These are phyloP conservation scores for Venturiaceae sp. DNA, from an alignment of 2,329 filamentous ascomycete genomes.

Conservation along the genomic window DNA sequence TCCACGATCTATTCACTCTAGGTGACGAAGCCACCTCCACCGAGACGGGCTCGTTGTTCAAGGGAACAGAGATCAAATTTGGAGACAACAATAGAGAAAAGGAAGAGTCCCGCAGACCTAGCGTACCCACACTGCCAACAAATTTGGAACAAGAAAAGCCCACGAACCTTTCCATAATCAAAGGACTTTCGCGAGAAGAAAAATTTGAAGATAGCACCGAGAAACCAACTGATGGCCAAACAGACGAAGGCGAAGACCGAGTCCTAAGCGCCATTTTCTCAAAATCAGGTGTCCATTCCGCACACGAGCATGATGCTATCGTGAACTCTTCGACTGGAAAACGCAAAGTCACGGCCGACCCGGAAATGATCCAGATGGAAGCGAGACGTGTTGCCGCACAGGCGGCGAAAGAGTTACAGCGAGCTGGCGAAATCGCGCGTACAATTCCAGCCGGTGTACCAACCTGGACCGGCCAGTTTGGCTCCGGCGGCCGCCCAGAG, in stretches of 20 bases:
- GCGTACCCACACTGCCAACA: slow-evolving; percentile 17
- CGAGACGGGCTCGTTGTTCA: slow-evolving; percentile 78
- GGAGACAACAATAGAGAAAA: slow-evolving; percentile 26
- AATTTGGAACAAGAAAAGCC: slow-evolving; percentile 15
- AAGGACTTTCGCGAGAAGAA: slow-evolving; percentile 34
- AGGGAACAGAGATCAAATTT: slow-evolving; percentile 71
- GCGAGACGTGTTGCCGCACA: slow-evolving; percentile 69
- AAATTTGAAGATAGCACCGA: slow-evolving; percentile 19
- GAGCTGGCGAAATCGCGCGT: slow-evolving; percentile 62
- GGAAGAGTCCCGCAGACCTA: slow-evolving; percentile 12
- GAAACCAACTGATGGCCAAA: slow-evolving; percentile 12
- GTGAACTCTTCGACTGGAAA: slow-evolving; percentile 54
- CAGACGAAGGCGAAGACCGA: slow-evolving; percentile 45
- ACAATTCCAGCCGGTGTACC: slow-evolving; percentile 71
- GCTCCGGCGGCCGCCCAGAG: slow-evolving; percentile 63
- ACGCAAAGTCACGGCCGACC: slow-evolving; percentile 62
- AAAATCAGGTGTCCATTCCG: slow-evolving; percentile 76
- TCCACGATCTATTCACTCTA: slow-evolving; percentile 85
- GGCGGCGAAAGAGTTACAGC: slow-evolving; percentile 66
- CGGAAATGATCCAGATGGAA: slow-evolving; percentile 69
- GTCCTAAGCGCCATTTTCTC: slow-evolving; percentile 87
- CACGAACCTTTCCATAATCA: slow-evolving; percentile 19
- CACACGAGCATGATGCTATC: slow-evolving; percentile 87
- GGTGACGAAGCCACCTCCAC: slow-evolving; percentile 59
- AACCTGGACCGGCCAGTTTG: slow-evolving; percentile 86